A percentile compares a stretch with the other conserved stretches of the same genome.
Conservation (phyloP, 2,329 filamentous ascomycete species). For the Pyrenophora teres region DNA sequence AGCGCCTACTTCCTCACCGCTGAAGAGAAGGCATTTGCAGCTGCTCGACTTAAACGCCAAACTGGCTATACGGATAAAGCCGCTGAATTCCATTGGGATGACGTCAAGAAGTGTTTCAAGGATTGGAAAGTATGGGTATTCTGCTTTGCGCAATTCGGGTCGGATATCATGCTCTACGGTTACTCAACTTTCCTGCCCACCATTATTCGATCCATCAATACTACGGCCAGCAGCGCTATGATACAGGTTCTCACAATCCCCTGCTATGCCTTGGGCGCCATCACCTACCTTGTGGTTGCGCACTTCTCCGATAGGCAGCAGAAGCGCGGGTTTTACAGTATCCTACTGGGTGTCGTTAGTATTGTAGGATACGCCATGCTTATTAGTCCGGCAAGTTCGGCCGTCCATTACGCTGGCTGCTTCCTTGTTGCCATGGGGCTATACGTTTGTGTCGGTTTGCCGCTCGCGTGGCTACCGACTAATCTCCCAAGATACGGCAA, state of each 20-base stretch:
- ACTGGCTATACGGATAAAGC: slow-evolving; percentile 55
- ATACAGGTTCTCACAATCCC: slow-evolving; percentile 79
- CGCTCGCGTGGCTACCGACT: slow-evolving; percentile 64
- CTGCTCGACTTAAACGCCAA: slow-evolving; percentile 56
- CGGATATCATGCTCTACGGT: slow-evolving; percentile 77
- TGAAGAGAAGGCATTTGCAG: slow-evolving; percentile 65
- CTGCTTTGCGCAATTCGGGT: slow-evolving; percentile 70
- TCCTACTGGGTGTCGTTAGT: slow-evolving; percentile 65
- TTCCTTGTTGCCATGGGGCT: slow-evolving; percentile 76
- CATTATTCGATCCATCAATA: slow-evolving; percentile 72
- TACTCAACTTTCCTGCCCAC: slow-evolving; percentile 79
- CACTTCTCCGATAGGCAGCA: slow-evolving; percentile 70
- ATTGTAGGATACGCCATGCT: slow-evolving; percentile 72
- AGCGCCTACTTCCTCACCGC: slow-evolving; percentile 64
- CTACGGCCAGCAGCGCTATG: slow-evolving; percentile 63
- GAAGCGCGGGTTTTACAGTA: slow-evolving; percentile 66
- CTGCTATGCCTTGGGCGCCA: slow-evolving; percentile 73
- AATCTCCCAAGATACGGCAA: slow-evolving; percentile 78
- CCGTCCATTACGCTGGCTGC: slow-evolving; percentile 75
- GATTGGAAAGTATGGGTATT: slow-evolving; percentile 81
- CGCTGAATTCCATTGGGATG: slow-evolving; percentile 62
- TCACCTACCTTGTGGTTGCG: slow-evolving; percentile 69
- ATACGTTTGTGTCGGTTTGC: slow-evolving; percentile 64
- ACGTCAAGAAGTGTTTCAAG: slow-evolving; percentile 68
- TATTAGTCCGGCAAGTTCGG: slow-evolving; percentile 62